These are phyloP conservation scores for Hypoxylon sp. DNA, from an alignment of 2,329 filamentous ascomycete species.

Conservation along the genomic window DNA sequence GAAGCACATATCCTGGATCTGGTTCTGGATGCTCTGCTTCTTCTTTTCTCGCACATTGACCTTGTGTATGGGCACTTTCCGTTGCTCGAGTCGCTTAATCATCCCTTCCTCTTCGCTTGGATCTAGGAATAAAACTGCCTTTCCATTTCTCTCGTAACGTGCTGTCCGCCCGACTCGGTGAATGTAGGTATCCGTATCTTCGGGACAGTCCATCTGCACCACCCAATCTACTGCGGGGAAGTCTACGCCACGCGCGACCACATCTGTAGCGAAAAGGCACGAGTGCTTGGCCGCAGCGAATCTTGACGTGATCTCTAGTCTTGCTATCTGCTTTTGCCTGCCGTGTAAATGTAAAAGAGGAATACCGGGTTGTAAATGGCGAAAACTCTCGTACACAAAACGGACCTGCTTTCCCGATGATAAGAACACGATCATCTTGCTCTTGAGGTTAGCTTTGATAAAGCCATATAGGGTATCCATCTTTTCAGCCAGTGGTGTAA, in stretches of 20 bases:
- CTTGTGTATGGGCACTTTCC: slow-evolving; percentile 88
- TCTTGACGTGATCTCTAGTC: slow-evolving; percentile 86
- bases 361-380: slow-evolving; percentile 93
- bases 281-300: slow-evolving; percentile 86
- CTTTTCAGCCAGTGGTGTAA: slow-evolving; percentile 88
- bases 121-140: slow-evolving; percentile 90
- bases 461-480: slow-evolving; percentile 94
- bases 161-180: slow-evolving; percentile 95
- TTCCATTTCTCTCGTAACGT: slow-evolving; percentile 84
- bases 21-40: slow-evolving; percentile 84
- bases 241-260: slow-evolving; percentile 92
- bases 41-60: slow-evolving; percentile 92
- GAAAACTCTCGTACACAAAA: slow-evolving; percentile 93
- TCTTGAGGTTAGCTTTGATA: slow-evolving; percentile 89
- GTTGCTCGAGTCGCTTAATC: slow-evolving; percentile 84
- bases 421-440: slow-evolving; percentile 95
- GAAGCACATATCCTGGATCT: slow-evolving; percentile 95
- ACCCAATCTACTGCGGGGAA: slow-evolving; percentile 99
- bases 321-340: slow-evolving; percentile 89
- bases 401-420: slow-evolving; percentile 97
- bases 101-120: slow-evolving; percentile 95
- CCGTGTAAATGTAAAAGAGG: slow-evolving; percentile 93
- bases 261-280: slow-evolving; percentile 95
- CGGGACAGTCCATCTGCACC: slow-evolving; percentile 96
- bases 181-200: slow-evolving; percentile 97